Base-by-base conservation (phyloP, 2,329 filamentous ascomycete genomes). In the Helotiales sp. region DNA sequence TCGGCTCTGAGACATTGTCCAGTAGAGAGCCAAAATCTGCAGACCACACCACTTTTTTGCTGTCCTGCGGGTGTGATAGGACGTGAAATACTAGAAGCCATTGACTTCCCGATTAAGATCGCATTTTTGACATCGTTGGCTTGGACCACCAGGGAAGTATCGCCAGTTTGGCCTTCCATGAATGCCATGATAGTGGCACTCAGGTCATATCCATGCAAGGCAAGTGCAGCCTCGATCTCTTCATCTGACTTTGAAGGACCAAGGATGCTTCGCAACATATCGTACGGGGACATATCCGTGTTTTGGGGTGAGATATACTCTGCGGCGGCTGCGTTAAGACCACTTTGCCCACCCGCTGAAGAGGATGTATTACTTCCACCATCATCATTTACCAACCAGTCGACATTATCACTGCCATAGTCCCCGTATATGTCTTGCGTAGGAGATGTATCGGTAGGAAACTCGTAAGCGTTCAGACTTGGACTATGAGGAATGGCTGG, bases 1-100 rank as follows among this genome's bases (percentile, higher is more conserved):
- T 99, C 96, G 68, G 95, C 95, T 67, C 96, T 89, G 62, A 97
- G 89, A 78, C 96, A 99, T 79, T 96, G 92, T n/a, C 96, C 96
- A 7, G 92, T 96, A 10, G 94, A 95, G 70, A 99, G 84, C 84
- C 93, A 98, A 79, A 98, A 99, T 80, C 97, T 97, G 86, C 96
- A 99, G 49, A 98, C 92, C 45, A 97, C 91, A 28, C 93, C 91
- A 70, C 91, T 93, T 78, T 93, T 95, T 73, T 91, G 86, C 75
- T 91, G 89, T 26, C 88, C 87, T 26, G 88, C 87, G 2, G 95
- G 94, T 0, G 93, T 97, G 8, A 86, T 83, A 17, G 94, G 92
- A 40, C 93, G 84, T 54, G 84, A 87, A 20, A 88, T 85, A 13
- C 92, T 89, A 17, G 92, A 87, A 49, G 88, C 88, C 83, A 97